Percentiles rank a stretch among this genome's conserved stretches.
phyloP scores from a whole-genome alignment of 306 rosid species.

The Lathyrus tuberosus region DNA sequence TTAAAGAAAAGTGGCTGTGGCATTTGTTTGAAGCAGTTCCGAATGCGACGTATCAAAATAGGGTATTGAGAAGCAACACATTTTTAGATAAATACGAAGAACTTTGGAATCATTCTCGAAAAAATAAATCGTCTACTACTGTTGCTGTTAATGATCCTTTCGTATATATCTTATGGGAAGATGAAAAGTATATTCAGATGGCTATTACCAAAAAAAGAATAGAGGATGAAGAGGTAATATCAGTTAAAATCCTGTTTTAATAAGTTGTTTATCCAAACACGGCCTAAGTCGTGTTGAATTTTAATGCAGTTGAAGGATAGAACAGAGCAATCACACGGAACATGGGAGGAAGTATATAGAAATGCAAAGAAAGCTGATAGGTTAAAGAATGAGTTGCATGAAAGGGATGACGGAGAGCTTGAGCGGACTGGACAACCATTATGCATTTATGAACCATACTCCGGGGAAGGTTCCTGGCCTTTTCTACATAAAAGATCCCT shows the following conservation, averaged over 20 bases:
- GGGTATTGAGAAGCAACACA: slow-evolving; percentile 50
- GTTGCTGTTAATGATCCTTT: slow-evolving; percentile 55
- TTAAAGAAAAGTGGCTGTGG: slow-evolving; percentile 90
- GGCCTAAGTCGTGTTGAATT: slow-evolving; percentile 25
- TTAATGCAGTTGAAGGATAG: slow-evolving; percentile 84
- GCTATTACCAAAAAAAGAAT: slow-evolving; percentile 58
- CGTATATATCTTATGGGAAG: slow-evolving; percentile 89
- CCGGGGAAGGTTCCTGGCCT: slow-evolving; percentile 94
- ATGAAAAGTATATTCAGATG: slow-evolving; percentile 62
- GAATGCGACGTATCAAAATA: slow-evolving; percentile 52
- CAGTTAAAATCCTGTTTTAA: neutral
- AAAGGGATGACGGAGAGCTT: slow-evolving; percentile 94
- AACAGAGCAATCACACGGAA: slow-evolving; percentile 78
- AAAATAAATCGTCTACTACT: slow-evolving; percentile 39
- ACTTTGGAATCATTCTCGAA: slow-evolving; percentile 66
- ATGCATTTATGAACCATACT: slow-evolving; percentile 93
- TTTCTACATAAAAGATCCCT: slow-evolving; percentile 80
- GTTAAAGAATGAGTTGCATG: slow-evolving; percentile 81
- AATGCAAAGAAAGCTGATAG: slow-evolving; percentile 80
- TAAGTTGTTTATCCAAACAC: neutral
- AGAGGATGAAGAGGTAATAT: slow-evolving; percentile 91
- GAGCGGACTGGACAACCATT: slow-evolving; percentile 93
- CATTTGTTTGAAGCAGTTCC: slow-evolving; percentile 66
- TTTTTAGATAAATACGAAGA: slow-evolving; percentile 72
- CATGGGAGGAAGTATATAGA: slow-evolving; percentile 95